Percentiles rank a stretch among this genome's conserved stretches.
phyloP scores from a whole-genome alignment of 75 land plant species.

The Azolla pinnata region DNA sequence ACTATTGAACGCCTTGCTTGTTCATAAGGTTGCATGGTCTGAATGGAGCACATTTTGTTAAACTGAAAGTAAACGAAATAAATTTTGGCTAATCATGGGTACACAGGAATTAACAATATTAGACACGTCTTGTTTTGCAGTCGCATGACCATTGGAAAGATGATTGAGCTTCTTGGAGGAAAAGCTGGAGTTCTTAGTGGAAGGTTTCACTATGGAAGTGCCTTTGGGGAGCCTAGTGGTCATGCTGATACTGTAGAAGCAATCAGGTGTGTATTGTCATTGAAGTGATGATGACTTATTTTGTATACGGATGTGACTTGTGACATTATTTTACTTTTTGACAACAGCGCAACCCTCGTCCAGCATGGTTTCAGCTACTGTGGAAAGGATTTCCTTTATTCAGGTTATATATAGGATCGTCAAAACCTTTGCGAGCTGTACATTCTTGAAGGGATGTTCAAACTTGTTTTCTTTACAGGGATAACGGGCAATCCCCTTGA shows the following conservation, averaged over 20 bases:
- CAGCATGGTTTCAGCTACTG: constrained; percentile 87
- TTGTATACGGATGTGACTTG: no score
- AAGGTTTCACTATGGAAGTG: constrained; percentile 93
- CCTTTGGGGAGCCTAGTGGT: constrained; percentile 99
- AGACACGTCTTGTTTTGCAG: constrained; percentile 18
- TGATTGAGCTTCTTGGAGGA: constrained; percentile 96
- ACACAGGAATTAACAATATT: background rate
- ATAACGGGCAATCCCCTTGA: constrained; percentile 85
- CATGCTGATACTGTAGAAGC: constrained; percentile 94
- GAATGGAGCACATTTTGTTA: no score
- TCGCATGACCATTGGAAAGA: constrained; percentile 99
- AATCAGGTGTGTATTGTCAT: constrained; percentile 62
- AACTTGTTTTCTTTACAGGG: constrained; percentile 36
- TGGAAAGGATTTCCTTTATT: constrained; percentile 92
- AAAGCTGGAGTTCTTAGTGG: constrained; percentile 97
- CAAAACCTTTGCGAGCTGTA: no score
- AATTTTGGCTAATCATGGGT: no score
- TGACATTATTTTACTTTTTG: constrained; percentile 1
- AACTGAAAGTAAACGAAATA: no score
- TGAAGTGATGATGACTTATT: no score
- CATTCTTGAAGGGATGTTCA: no score
- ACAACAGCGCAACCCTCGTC: constrained; percentile 83
- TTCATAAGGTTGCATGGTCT: background rate
- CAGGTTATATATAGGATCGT: constrained; percentile 52
- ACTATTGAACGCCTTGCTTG: background rate